phyloP scores from a whole-genome alignment of 345 rosid genomes.

The Bruguiera parviflora region DNA sequence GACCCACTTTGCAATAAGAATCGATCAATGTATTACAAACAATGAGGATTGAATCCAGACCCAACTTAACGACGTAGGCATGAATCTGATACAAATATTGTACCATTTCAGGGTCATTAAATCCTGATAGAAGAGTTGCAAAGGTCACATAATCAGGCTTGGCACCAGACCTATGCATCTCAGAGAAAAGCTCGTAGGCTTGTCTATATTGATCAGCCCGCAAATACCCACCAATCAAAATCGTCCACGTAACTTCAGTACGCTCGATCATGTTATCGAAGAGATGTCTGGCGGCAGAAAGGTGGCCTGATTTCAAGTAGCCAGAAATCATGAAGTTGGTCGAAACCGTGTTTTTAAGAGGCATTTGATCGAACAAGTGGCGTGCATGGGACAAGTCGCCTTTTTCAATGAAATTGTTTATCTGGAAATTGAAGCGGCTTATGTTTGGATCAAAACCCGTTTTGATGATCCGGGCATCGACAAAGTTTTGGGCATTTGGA shows the following conservation, averaged over 20 bases:
- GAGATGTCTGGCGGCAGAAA: constrained; percentile 46
- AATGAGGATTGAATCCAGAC: constrained; percentile 37
- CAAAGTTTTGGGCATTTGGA: constrained; percentile 15
- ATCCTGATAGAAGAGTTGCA: constrained; percentile 65
- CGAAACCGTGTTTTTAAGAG: constrained; percentile 60
- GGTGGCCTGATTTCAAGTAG: constrained; percentile 49
- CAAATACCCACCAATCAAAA: constrained; percentile 68
- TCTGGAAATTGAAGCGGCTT: constrained; percentile 54
- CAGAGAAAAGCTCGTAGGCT: constrained; percentile 55
- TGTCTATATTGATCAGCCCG: constrained; percentile 36
- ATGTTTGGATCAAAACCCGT: constrained; percentile 70
- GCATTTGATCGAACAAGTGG: constrained; percentile 72
- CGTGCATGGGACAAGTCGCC: constrained; percentile 59
- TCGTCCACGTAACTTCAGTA: constrained; percentile 79
- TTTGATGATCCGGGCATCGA: constrained; percentile 72
- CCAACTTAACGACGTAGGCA: constrained; percentile 49
- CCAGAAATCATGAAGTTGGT: constrained; percentile 63
- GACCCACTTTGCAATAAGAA: constrained; percentile 60
- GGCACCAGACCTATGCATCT: constrained; percentile 44
- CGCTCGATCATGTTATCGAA: constrained; percentile 52
- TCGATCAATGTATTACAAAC: constrained; percentile 70
- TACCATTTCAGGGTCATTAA: constrained; percentile 27
- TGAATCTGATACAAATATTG: constrained; percentile 53
- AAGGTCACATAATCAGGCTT: constrained; percentile 69
- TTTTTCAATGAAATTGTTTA: constrained; percentile 25